These are phyloP conservation scores for Huiozyma sinensis DNA, from an alignment of 805 yeast species.

Conservation along the genomic window DNA sequence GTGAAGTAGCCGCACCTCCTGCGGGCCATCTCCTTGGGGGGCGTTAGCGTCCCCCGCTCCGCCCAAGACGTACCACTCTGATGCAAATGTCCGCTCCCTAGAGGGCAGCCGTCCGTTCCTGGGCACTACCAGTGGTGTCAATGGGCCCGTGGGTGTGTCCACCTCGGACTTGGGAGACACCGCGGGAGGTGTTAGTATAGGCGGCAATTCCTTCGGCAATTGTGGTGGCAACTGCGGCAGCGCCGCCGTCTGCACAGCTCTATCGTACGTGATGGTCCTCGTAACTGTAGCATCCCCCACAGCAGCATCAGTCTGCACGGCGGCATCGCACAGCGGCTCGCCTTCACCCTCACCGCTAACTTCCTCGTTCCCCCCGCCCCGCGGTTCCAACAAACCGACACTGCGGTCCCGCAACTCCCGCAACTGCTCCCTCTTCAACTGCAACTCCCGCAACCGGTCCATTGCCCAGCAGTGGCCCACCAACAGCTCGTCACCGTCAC, in stretches of 20 bases:
- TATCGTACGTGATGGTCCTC: constrained; percentile 14
- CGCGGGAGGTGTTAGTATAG: neutral
- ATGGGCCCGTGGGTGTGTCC: neutral
- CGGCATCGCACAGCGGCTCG: constrained; percentile 8
- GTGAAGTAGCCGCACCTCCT: neutral
- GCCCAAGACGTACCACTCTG: constrained; percentile 2
- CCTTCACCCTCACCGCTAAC: neutral
- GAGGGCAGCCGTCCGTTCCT: neutral
- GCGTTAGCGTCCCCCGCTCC: neutral
- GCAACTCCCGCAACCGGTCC: constrained; percentile 34
- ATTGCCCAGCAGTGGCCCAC: constrained; percentile 4
- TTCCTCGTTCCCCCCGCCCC: neutral
- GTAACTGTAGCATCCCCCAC: neutral
- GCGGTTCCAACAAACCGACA: constrained; percentile 6
- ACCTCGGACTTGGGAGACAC: neutral
- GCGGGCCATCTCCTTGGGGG: neutral
- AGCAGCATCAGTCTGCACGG: constrained; percentile 16
- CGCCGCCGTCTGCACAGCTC: constrained; percentile 17
- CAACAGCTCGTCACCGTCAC: neutral
- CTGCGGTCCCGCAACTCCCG: constrained; percentile 43
- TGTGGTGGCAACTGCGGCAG: neutral
- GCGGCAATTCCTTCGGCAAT: neutral
- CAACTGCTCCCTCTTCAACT: constrained; percentile 40
- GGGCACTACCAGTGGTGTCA: neutral
- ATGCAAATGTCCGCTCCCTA: neutral